Base-by-base conservation (phyloP, 495 filamentous ascomycete genomes). In the Thozetella sp. region DNA sequence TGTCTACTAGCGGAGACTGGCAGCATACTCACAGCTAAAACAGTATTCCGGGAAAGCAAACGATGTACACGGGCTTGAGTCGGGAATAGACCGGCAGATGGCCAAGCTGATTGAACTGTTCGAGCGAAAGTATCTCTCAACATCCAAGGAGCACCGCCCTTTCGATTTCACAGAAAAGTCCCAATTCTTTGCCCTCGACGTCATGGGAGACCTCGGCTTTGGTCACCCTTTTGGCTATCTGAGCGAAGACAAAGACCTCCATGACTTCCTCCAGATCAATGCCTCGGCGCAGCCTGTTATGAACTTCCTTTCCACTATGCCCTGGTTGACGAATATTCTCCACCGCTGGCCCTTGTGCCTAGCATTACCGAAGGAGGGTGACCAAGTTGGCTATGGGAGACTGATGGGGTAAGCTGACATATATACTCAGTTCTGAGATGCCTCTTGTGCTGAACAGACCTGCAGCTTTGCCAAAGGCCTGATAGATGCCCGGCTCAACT, bases 1-100 rank as follows among this genome's bases (percentile, higher is more conserved):
- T 77, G 68, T 88, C 6, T 6, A 37, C n/a, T 4, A 48, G 43
- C 43, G 15, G 26, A 87, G 85, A 1, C 82, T 60, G 9, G 58
- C 57, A 1, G 72, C 70, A 48, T 13, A 3, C 43, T 48, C 9
- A 48, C 3, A 10, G 9, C 20, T n/a, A n/a, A n/a, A 3, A 3
- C 43, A 48, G 43, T 48, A 48, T 20, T 48, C 43, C 11, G 43
- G 43, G 9, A 48, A 19, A 48, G 43, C 6, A 4, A 48, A 20
- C n/a, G 43, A 48, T 15, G 43, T 10, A 3, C 43, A 13, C 20
- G 43, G 43, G 9, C 20, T 78, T 3, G 75, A 80, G 53, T 22
- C 57, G 3, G 66, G 67, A 22, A 67, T 82, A 37, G 75, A 80
- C 53, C 60, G 64, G 12, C 67, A 72, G 37, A 59, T 80, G 19